Base-by-base conservation (phyloP, 805 yeast genomes). In the Lipomyces oligophaga region DNA sequence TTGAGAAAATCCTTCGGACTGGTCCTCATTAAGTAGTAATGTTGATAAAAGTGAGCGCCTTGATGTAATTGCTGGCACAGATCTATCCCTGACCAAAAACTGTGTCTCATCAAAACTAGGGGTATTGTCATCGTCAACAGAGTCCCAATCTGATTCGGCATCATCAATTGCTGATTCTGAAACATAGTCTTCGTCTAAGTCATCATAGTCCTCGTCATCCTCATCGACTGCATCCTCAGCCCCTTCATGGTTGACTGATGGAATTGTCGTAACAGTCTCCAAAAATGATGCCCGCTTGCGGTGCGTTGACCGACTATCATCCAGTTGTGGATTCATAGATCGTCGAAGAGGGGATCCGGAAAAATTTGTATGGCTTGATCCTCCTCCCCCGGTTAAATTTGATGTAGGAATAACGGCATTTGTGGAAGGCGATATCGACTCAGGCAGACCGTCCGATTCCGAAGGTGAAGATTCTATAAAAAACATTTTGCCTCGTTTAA, bases 391-490 rank as follows among this genome's bases (percentile, higher is more conserved):
- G n/a, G n/a, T n/a, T n/a, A n/a, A n/a, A n/a, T n/a, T n/a, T n/a
- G n/a, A n/a, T 20, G 32, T 32, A 8, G 18, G 16, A 28, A 31
- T 19, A 13, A 30, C 20, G 15, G 41, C 49, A 19, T 20, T 28
- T 3, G 45, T 34, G 1, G 53, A 47, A 6, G 56, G 56, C 13
- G 56, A 50, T 16, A 52, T 41, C 22, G 50, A 44, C 15, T 57
- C 62, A 26, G 59, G 62, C 41, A 54, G 52, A 2, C 54, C 63
- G 40, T 64, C 68, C 25, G 57, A 34, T 22, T 66, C 72, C 4
- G 67, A 61, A 6, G 71, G 71, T 7, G 65, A 60, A 1, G 69
- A 67, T 35, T 65, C 70, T 16, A 68, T 65, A 46, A 66, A 68
- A 45, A 67, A 68, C 67, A 67, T 68, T 43, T 63, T 67, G 32